Evolutionary conservation across 176 grass and related monocot genomes (phyloP).

Genomic region (Cenchrus fungigraminus): DNA sequence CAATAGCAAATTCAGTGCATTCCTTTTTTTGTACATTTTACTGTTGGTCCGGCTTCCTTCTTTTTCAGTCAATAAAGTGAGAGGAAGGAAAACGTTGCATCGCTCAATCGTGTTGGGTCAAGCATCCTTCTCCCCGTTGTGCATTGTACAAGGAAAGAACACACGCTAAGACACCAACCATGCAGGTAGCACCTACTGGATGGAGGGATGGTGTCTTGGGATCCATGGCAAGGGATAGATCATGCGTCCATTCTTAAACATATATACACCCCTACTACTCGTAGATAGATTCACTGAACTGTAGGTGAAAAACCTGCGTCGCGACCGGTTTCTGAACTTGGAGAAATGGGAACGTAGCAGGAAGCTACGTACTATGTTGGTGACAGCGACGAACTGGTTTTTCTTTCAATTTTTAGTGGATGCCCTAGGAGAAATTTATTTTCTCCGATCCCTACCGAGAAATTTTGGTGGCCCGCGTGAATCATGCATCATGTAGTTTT

Average conservation of each 20-base stretch:
- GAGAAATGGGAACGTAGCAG: conserved; percentile 31
- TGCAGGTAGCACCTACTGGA: conserved; percentile 53
- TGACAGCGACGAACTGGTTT: conserved; percentile 34
- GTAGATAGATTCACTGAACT: conserved; percentile 10
- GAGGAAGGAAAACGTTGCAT: conserved; percentile 34
- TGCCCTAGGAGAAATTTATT: background rate
- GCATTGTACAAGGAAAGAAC: conserved; percentile 48
- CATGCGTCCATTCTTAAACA: conserved; percentile 33
- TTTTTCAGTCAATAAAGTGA: conserved; percentile 41
- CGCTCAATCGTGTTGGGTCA: conserved; percentile 56
- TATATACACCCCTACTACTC: conserved; percentile 7
- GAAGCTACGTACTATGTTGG: conserved; percentile 31
- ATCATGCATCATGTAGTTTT: conserved; percentile 35
- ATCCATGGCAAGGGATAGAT: conserved; percentile 49
- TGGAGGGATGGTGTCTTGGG: conserved; percentile 32
- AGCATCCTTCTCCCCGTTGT: conserved; percentile 71
- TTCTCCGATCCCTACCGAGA: background rate
- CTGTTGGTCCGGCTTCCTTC: background rate
- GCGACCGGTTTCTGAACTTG: conserved; percentile 29
- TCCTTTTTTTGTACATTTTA: conserved; percentile 2
- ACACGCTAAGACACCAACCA: conserved; percentile 56
- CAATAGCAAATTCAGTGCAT: background rate
- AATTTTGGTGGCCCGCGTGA: conserved; percentile 32
- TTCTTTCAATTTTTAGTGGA: background rate
- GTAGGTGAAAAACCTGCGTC: conserved; percentile 23